Percentiles rank a stretch among this genome's conserved stretches.
Evolutionary conservation across 495 filamentous ascomycete genomes (phyloP).

Genomic region (Hyphodiscus hymeniophilus): DNA sequence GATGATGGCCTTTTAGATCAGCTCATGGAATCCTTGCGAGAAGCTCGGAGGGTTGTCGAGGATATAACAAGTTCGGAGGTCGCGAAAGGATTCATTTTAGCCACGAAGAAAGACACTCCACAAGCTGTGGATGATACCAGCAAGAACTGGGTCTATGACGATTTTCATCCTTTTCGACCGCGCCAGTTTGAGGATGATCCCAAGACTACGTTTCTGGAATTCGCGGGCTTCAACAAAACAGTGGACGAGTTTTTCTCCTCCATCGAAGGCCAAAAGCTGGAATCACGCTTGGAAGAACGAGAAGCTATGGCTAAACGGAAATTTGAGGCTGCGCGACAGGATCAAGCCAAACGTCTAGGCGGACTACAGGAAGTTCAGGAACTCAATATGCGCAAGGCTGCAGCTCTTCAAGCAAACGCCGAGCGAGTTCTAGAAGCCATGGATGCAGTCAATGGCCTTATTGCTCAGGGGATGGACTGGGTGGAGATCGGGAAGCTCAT

Average conservation of each 20-base stretch:
- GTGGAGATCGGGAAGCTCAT: constrained; percentile 79
- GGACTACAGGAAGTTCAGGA: constrained; percentile 72
- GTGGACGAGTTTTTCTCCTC: constrained; percentile 97
- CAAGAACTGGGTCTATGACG: constrained; percentile 66
- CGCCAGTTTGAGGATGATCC: constrained; percentile 68
- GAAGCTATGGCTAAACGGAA: constrained; percentile 76
- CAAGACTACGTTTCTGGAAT: constrained; percentile 56
- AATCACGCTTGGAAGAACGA: constrained; percentile 70
- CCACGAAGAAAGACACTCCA: constrained; percentile 41
- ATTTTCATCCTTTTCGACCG: constrained; percentile 91
- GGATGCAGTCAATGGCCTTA: constrained; percentile 78
- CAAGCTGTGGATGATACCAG: constrained; percentile 29
- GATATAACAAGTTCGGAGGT: constrained; percentile 48
- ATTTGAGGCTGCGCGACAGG: constrained; percentile 68
- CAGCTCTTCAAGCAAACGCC: constrained; percentile 80
- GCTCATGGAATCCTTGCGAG: constrained; percentile 55
- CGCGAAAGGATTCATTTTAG: constrained; percentile 80
- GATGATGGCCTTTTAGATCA: constrained; percentile 54
- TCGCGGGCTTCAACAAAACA: constrained; percentile 81
- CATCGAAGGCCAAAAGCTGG: constrained; percentile 85
- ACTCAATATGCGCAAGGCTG: constrained; percentile 80
- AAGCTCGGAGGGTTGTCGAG: constrained; percentile 56
- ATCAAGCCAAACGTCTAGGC: constrained; percentile 76
- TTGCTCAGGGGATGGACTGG: constrained; percentile 96
- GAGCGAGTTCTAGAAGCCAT: constrained; percentile 87